Evolutionary conservation across 2,329 filamentous ascomycete genomes (phyloP), one percentile per base, ranked within the genome.

Genomic region (Trichoderma polysporum): DNA sequence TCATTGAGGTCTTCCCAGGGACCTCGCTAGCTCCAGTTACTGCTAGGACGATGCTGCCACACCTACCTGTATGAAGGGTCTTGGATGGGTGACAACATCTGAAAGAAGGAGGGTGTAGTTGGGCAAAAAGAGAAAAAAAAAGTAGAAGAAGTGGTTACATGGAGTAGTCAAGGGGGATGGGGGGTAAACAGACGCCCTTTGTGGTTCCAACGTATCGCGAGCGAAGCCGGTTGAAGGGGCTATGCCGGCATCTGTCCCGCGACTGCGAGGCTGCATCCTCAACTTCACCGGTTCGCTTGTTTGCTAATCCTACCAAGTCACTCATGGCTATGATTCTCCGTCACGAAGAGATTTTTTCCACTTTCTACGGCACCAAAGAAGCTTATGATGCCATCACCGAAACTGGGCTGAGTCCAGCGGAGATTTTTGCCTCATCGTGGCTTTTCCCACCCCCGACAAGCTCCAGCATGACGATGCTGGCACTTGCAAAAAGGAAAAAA

Each of bases 171-270:
- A 27, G 13, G 15, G 29, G 60, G 13, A 17, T 33, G 35, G 27
- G 45, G 27, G 19, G n/a, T 25, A 5, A 53, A 53, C 19, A 39
- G 10, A 33, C n/a, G 27, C 25, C 33, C 7, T 22, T 15, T 3
- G 8, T 7, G 0, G 8, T 29, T 2, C 27, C 47, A n/a, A 62
- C 59, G 59, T 63, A 63, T 63, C 49, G 59, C 49, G 35, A 52
- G 49, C 49, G 47, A 63, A 63, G 59, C 47, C 59, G 59, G 59
- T 19, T 19, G 15, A n/a, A 29, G 41, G 39, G 49, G 60, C 49
- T 33, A 53, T 53, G 47, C 60, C 60, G 60, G 60, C 49, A 63
- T n/a, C 35, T 17, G 17, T 63, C 39, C 60, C 60, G 49, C 41
- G 41, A 22, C 10, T 45, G 41, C 49, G 60, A 45, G 35, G 10